phyloP scores from a whole-genome alignment of 352 stramenopile species.

The Sclerospora graminicola region DNA sequence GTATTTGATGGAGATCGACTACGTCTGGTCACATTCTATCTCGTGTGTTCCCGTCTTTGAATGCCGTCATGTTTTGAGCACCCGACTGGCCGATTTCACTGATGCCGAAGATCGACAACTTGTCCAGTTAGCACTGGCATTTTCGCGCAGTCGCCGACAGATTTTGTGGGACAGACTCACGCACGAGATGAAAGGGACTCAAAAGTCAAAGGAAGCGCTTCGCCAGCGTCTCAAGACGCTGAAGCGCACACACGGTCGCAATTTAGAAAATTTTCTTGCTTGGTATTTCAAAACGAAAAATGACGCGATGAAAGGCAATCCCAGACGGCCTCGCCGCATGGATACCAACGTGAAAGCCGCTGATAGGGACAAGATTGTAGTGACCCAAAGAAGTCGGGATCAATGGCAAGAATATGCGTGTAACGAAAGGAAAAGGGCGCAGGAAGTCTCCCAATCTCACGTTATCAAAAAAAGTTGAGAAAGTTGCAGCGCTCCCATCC shows the following conservation, averaged over 20 bases:
- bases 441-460: not conserved
- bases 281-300: slow-evolving; percentile 31
- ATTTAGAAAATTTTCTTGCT: slow-evolving; percentile 20
- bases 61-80: not conserved
- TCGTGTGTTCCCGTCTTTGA: not conserved
- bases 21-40: slow-evolving; percentile 11
- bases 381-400: not conserved
- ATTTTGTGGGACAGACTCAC: slow-evolving; percentile 27
- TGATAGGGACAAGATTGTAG: slow-evolving; percentile 1
- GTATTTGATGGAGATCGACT: slow-evolving; percentile 23
- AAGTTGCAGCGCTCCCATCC: not conserved
- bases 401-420: not conserved
- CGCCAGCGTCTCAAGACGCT: slow-evolving; percentile 47
- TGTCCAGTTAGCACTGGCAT: slow-evolving; percentile 27
- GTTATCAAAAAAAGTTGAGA: not conserved
- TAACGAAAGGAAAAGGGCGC: not conserved
- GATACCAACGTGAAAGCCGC: not conserved
- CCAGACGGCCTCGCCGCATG: not conserved
- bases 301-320: not conserved
- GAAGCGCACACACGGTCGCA: slow-evolving; percentile 31
- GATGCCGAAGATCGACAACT: slow-evolving; percentile 46
- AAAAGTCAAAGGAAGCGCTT: slow-evolving; percentile 26
- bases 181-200: slow-evolving; percentile 16
- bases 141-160: slow-evolving; percentile 3
- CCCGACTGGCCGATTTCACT: slow-evolving; percentile 41